Percentiles rank a stretch among this genome's conserved stretches.
These are phyloP conservation scores for Fusarium sp. DNA, from an alignment of 2,329 filamentous ascomycete species.

Conservation along the genomic window DNA sequence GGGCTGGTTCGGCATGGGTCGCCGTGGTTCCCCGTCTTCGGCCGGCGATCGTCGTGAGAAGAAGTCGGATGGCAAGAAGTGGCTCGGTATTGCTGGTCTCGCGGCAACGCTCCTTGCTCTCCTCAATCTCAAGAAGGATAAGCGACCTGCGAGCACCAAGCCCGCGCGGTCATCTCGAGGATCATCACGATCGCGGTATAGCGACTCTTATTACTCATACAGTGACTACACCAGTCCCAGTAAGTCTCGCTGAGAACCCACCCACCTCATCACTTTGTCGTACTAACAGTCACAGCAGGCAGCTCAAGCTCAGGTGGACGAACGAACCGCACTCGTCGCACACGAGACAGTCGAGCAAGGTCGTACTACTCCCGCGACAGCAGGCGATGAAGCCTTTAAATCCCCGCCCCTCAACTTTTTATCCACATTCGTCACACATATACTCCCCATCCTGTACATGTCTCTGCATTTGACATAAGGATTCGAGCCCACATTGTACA, in stretches of 20 bases:
- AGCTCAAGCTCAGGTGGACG: conserved; percentile 58
- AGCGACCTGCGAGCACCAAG: conserved; percentile 54
- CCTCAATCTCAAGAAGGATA: conserved; percentile 64
- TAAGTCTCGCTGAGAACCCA: conserved; percentile 50
- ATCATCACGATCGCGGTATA: conserved; percentile 59
- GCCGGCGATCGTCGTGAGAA: conserved; percentile 55
- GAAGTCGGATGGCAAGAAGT: conserved; percentile 59
- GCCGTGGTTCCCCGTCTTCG: conserved; percentile 53
- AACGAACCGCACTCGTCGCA: conserved; percentile 48
- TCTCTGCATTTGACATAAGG: conserved; percentile 31
- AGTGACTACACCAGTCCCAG: conserved; percentile 59
- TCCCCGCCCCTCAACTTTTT: conserved; percentile 1
- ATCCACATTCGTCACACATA: conserved; percentile 14
- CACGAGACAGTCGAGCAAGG: conserved; percentile 46
- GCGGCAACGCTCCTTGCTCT: conserved; percentile 62
- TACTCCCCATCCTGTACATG: conserved; percentile 38
- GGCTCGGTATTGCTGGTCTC: conserved; percentile 62
- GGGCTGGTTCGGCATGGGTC: conserved; percentile 63
- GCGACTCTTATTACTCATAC: conserved; percentile 65
- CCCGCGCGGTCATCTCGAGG: conserved; percentile 50
- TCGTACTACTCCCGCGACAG: conserved; percentile 47
- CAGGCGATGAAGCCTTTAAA: conserved; percentile 24
- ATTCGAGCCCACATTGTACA: conserved; percentile 32
- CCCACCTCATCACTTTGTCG: background rate
- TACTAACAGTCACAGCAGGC: conserved; percentile 48